Conservation (phyloP, 768 basidiomycete genomes). For the Suillus lakei region DNA sequence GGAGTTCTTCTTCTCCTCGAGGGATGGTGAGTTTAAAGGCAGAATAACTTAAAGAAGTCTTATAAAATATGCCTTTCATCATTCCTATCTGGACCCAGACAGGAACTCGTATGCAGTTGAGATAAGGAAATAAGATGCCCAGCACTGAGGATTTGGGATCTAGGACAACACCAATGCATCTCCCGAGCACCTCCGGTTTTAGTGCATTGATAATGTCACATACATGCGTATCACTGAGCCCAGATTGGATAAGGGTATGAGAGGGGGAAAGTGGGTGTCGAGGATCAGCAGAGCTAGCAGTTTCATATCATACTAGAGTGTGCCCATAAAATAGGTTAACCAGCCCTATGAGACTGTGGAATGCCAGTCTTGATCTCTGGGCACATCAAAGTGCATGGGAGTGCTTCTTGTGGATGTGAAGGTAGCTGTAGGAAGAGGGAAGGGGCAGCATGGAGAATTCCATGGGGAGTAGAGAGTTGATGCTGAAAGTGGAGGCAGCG, state of each 20-base stretch:
- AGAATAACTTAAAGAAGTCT: neutral
- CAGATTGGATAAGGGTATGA: neutral
- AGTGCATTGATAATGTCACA: neutral
- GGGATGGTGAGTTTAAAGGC: neutral
- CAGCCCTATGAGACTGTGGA: neutral
- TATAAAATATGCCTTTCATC: neutral
- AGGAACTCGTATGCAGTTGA: neutral
- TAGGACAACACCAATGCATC: neutral
- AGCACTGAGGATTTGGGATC: neutral
- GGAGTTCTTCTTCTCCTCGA: neutral
- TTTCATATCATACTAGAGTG: neutral
- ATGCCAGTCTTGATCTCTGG: neutral
- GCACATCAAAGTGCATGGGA: neutral
- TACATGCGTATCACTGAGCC: neutral
- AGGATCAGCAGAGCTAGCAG: neutral
- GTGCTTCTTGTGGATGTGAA: neutral
- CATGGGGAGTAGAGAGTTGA: neutral
- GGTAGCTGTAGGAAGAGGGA: neutral
- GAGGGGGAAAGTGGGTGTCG: neutral
- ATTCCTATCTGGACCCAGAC: neutral
- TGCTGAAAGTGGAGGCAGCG: neutral
- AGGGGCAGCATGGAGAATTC: neutral
- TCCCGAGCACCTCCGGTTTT: neutral
- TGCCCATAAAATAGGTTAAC: neutral
- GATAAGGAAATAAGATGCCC: neutral